A percentile compares a stretch with the other conserved stretches of the same genome.
phyloP scores from a whole-genome alignment of 495 filamentous ascomycete species.

The Penicillium atrosanguineum region DNA sequence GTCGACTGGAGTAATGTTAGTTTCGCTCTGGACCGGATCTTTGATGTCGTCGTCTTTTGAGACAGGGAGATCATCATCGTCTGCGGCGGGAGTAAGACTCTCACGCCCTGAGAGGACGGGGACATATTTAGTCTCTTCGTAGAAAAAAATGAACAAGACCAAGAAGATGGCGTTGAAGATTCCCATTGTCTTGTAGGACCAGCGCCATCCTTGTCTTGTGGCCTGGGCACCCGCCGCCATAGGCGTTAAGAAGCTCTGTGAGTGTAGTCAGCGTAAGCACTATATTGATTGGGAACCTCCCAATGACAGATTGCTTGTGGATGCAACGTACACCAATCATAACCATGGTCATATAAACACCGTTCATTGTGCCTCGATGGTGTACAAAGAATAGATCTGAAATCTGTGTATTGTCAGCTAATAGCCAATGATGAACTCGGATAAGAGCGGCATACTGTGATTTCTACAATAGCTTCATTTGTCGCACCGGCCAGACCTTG shows the following conservation, averaged over 20 bases:
- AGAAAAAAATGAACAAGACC: constrained; percentile 26
- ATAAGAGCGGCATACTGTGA: constrained; percentile 26
- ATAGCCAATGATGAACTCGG: background rate
- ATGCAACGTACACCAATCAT: constrained; percentile 33
- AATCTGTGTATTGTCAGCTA: constrained; percentile 24
- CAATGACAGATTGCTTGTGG: background rate
- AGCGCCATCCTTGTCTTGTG: constrained; percentile 30
- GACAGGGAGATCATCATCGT: background rate
- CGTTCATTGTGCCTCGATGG: constrained; percentile 36
- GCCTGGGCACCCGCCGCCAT: constrained; percentile 36
- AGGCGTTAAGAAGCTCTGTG: constrained; percentile 33
- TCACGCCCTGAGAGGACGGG: constrained; percentile 18
- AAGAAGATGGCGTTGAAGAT: constrained; percentile 28
- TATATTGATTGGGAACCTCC: background rate
- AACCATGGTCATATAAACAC: constrained; percentile 34
- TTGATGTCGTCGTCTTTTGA: background rate
- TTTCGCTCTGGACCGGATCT: background rate
- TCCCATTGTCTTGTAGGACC: constrained; percentile 30
- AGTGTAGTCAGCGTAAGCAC: background rate
- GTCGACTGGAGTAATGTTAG: constrained; percentile 2
- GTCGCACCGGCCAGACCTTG: constrained; percentile 34
- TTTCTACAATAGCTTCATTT: constrained; percentile 35
- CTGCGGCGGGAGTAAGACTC: background rate
- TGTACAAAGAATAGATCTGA: constrained; percentile 40
- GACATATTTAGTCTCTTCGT: constrained; percentile 39